A percentile compares a stretch with the other conserved stretches of the same genome.
Evolutionary conservation across 225 moss, liverwort and hornwort genomes (phyloP).

Genomic region (Bryoerythrophyllum caledonicum): DNA sequence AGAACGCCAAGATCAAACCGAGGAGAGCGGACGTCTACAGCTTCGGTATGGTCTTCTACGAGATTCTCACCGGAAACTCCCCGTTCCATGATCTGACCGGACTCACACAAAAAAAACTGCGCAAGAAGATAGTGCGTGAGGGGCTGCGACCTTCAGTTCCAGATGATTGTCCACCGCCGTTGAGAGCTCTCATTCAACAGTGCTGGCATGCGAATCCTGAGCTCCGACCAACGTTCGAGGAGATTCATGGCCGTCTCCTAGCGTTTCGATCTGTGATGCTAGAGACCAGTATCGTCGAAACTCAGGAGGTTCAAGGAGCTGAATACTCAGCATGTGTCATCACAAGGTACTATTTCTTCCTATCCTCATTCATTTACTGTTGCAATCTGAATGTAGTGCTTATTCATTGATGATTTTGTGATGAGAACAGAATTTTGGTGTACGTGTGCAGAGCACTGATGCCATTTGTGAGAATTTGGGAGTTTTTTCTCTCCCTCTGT

Average conservation of each 20-base stretch:
- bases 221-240: neutral
- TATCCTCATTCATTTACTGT: neutral
- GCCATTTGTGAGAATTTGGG: neutral
- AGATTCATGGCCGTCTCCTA: neutral
- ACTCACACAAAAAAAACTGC: neutral
- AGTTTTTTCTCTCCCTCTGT: neutral
- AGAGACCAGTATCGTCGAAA: neutral
- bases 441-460: neutral
- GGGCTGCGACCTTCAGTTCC: neutral
- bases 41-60: constrained; percentile 12
- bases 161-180: neutral
- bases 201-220: neutral
- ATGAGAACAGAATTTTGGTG: neutral
- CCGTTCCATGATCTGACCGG: neutral
- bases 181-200: neutral
- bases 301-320: neutral
- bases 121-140: neutral
- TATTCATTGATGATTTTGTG: neutral
- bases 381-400: neutral
- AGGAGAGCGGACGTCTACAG: constrained; percentile 10
- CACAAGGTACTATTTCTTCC: neutral
- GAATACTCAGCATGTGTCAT: neutral
- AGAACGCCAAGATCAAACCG: neutral
- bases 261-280: neutral
- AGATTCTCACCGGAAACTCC: neutral